These are phyloP conservation scores for Suhomyces emberorum DNA, from an alignment of 805 yeast species.

Conservation along the genomic window DNA sequence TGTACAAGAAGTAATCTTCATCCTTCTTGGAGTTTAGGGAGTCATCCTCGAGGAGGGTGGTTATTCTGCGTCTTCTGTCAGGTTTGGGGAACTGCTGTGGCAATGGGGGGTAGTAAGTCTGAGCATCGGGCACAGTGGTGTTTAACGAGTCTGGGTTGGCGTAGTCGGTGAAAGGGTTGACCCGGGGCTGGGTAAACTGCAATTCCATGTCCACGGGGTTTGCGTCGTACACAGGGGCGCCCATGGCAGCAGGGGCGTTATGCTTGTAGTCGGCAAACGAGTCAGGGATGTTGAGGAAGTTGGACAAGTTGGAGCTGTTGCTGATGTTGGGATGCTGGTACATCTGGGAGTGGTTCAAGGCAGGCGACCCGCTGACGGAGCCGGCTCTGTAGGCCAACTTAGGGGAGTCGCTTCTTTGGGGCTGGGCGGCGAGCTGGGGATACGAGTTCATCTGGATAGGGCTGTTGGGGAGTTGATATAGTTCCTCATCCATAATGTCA, in stretches of 20 bases:
- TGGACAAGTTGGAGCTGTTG: constrained; percentile 21
- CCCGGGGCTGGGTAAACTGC: constrained; percentile 5
- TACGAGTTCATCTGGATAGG: constrained; percentile 11
- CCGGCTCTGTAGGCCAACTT: constrained; percentile 8
- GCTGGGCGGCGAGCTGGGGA: constrained; percentile 3
- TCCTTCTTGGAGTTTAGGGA: constrained; percentile 20
- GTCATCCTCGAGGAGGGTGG: constrained; percentile 31
- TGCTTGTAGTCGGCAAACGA: constrained; percentile 24
- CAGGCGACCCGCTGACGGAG: constrained; percentile 8
- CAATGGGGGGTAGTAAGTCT: constrained; percentile 9
- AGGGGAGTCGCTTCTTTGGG: constrained; percentile 10
- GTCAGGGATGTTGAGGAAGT: constrained; percentile 31
- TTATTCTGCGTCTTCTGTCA: constrained; percentile 26
- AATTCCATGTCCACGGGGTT: constrained; percentile 12
- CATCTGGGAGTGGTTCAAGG: constrained; percentile 9
- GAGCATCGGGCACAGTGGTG: constrained; percentile 11
- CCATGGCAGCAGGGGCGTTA: constrained; percentile 9
- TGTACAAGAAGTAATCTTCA: constrained; percentile 37
- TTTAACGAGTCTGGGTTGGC: constrained; percentile 34
- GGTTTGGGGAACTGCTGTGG: constrained; percentile 10
- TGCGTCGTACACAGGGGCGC: constrained; percentile 3
- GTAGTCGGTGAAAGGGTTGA: constrained; percentile 36
- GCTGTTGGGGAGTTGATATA: constrained; percentile 40
- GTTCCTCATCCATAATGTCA: constrained; percentile 59
- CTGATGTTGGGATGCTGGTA: constrained; percentile 14